phyloP scores from a whole-genome alignment of 768 basidiomycete species.

The Amanita molliuscula region DNA sequence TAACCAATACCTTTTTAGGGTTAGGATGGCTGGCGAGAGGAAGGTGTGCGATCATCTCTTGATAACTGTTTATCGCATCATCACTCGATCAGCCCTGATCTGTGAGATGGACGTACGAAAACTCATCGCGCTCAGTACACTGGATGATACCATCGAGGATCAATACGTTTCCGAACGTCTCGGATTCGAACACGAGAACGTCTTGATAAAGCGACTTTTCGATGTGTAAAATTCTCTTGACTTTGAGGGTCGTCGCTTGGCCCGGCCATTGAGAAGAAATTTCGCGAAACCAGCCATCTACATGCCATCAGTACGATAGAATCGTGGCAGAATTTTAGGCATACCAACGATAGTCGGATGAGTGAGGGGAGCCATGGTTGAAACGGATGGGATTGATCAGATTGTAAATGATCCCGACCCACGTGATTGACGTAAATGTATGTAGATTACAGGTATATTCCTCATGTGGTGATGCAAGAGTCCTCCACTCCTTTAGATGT shows the following conservation, averaged over 20 bases:
- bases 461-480: slow-evolving; percentile 8
- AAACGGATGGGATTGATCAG: no score
- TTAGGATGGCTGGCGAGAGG: slow-evolving; percentile 96
- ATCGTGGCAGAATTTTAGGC: slow-evolving; percentile 1
- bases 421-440: no score
- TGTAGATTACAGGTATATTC: background rate
- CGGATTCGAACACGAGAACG: slow-evolving; percentile 93
- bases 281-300: slow-evolving; percentile 94
- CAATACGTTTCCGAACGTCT: slow-evolving; percentile 95
- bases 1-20: slow-evolving; percentile 92
- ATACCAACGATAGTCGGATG: slow-evolving; percentile 48
- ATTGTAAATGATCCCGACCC: no score
- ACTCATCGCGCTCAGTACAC: slow-evolving; percentile 97
- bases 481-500: slow-evolving; percentile 3
- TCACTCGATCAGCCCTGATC: background rate
- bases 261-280: slow-evolving; percentile 95
- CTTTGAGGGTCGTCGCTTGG: slow-evolving; percentile 94
- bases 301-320: background rate
- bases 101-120: slow-evolving; percentile 59
- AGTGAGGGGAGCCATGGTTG: slow-evolving; percentile 39
- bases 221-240: slow-evolving; percentile 88
- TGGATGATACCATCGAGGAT: slow-evolving; percentile 94
- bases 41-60: slow-evolving; percentile 98
- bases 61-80: slow-evolving; percentile 53
- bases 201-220: slow-evolving; percentile 95